Evolutionary conservation across 208 protist species (phyloP).

Genomic region (Crithidia mellificae): DNA sequence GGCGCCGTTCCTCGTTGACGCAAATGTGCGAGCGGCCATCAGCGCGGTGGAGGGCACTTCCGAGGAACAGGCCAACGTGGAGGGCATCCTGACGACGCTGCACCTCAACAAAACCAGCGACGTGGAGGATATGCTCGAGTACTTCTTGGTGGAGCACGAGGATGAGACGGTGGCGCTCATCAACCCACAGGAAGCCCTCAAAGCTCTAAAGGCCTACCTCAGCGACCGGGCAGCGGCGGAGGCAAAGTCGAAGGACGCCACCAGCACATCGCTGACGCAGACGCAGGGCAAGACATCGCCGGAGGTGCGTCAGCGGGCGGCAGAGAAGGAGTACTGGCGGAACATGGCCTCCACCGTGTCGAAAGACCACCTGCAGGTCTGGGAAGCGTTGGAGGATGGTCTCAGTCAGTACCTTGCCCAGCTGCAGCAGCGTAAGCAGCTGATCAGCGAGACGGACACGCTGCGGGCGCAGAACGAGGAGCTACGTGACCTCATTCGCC

Average conservation of each 20-base stretch:
- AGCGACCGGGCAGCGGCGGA: slow-evolving; percentile 53
- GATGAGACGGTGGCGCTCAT: slow-evolving; percentile 76
- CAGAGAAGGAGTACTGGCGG: slow-evolving; percentile 88
- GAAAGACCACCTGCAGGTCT: slow-evolving; percentile 80
- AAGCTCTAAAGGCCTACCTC: slow-evolving; percentile 82
- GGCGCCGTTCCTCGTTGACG: slow-evolving; percentile 88
- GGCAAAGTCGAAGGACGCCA: slow-evolving; percentile 15
- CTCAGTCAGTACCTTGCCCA: slow-evolving; percentile 90
- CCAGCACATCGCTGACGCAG: slow-evolving; percentile 16
- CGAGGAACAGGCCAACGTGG: slow-evolving; percentile 84
- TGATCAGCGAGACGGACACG: slow-evolving; percentile 87
- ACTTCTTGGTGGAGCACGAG: slow-evolving; percentile 75
- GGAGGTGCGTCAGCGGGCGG: slow-evolving; percentile 42
- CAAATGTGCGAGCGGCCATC: slow-evolving; percentile 73
- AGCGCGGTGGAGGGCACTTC: slow-evolving; percentile 63
- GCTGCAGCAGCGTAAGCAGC: slow-evolving; percentile 82
- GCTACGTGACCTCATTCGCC: slow-evolving; percentile 85
- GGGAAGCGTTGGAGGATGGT: slow-evolving; percentile 87
- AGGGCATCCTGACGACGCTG: slow-evolving; percentile 94
- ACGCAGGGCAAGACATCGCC: slow-evolving; percentile 25
- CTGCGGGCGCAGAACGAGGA: slow-evolving; percentile 93
- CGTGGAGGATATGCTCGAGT: slow-evolving; percentile 87
- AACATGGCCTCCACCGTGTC: slow-evolving; percentile 80
- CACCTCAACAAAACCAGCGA: slow-evolving; percentile 84
- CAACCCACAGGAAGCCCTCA: slow-evolving; percentile 83